A percentile compares a stretch with the other conserved stretches of the same genome.
phyloP scores from a whole-genome alignment of 805 yeast species.

The Metschnikowia shivogae region DNA sequence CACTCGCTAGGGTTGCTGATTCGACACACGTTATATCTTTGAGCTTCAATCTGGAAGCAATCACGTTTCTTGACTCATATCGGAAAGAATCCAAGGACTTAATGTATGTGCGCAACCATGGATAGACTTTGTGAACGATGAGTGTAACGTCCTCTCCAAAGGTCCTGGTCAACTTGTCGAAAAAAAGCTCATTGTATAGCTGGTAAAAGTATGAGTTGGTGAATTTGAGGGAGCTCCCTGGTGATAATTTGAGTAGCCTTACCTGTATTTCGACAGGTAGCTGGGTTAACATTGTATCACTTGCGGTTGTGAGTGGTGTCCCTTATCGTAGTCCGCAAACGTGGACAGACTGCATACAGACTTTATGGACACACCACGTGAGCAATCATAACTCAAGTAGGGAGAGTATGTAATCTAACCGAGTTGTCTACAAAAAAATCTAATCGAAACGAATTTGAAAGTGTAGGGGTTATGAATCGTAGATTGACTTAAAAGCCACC shows the following conservation, averaged over 20 bases:
- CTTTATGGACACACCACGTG: background rate
- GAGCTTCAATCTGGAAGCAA: conserved; percentile 27
- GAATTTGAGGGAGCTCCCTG: conserved; percentile 31
- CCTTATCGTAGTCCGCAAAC: conserved; percentile 2
- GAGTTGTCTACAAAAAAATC: background rate
- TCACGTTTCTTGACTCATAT: conserved; percentile 21
- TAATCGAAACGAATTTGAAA: background rate
- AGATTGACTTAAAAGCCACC: background rate
- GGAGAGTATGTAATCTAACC: no score
- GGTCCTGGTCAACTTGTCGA: conserved; percentile 32
- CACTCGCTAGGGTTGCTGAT: background rate
- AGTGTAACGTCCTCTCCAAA: conserved; percentile 36
- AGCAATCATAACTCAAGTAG: background rate
- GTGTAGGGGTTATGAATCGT: no score
- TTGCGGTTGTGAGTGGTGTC: background rate
- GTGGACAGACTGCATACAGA: background rate
- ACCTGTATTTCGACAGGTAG: conserved; percentile 46
- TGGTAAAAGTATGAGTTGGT: conserved; percentile 43
- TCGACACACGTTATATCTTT: conserved; percentile 15
- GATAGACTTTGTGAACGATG: conserved; percentile 32
- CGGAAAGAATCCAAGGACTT: conserved; percentile 38
- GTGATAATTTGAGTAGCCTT: conserved; percentile 28
- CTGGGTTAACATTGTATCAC: conserved; percentile 10
- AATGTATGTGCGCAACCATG: conserved; percentile 37
- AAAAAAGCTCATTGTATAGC: conserved; percentile 47